A percentile compares a stretch with the other conserved stretches of the same genome.
phyloP scores from a whole-genome alignment of 345 rosid species.

The Syzygium aqueum region DNA sequence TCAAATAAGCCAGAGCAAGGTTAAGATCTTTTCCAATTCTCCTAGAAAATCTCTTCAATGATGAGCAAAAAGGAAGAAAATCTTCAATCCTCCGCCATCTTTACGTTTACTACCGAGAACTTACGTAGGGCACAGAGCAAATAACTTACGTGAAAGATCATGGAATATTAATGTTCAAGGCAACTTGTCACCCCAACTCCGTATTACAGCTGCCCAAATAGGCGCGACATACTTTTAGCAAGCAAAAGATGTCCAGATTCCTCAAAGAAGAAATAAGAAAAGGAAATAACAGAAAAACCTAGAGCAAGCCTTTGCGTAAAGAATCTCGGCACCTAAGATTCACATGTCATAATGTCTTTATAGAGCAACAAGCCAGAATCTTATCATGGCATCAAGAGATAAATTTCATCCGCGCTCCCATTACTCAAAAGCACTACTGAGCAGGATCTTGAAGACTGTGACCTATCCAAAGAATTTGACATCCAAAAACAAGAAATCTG shows the following conservation, averaged over 20 bases:
- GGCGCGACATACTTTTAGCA: not conserved
- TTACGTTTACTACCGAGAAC: too few species aligned
- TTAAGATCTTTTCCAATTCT: not conserved
- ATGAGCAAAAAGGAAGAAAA: not conserved
- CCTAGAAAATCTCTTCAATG: not conserved
- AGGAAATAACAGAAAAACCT: not conserved
- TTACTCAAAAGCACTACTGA: conserved; percentile 64
- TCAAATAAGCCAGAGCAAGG: not conserved
- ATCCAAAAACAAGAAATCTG: conserved; percentile 48
- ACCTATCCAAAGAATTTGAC: conserved; percentile 16
- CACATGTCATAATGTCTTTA: not conserved
- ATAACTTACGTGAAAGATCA: too few species aligned
- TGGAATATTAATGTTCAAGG: too few species aligned
- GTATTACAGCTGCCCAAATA: not conserved
- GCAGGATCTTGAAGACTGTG: conserved; percentile 45
- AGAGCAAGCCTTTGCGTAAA: not conserved
- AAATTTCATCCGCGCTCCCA: conserved; percentile 12
- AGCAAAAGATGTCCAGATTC: not conserved
- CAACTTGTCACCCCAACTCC: too few species aligned
- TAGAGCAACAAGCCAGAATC: not conserved
- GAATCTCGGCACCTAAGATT: not conserved
- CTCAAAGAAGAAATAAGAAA: too few species aligned
- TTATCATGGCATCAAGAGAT: not conserved
- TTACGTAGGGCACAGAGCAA: too few species aligned
- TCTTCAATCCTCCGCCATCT: not conserved